Evolutionary conservation across 208 protist species (phyloP).

Genomic region (Trypanosoma scelopori): DNA sequence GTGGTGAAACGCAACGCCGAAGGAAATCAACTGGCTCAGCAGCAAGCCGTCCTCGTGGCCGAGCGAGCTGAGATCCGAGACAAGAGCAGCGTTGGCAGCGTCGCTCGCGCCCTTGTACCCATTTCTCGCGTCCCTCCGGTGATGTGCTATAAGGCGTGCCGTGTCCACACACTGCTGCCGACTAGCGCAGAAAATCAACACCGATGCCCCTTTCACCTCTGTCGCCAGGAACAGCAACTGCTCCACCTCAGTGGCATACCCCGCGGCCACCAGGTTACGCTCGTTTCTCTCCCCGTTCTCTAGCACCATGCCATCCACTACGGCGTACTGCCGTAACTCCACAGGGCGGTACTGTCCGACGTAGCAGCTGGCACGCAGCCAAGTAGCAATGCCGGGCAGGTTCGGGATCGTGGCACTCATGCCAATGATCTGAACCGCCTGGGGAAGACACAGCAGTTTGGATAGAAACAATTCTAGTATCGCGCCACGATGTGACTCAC

Average conservation of each 20-base stretch:
- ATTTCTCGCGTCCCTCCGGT: conserved; percentile 22
- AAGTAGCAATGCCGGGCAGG: conserved; percentile 65
- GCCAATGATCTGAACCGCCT: conserved; percentile 81
- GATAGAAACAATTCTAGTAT: conserved; percentile 87
- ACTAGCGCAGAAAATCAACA: conserved; percentile 87
- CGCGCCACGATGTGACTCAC: conserved; percentile 76
- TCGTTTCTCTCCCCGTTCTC: conserved; percentile 40
- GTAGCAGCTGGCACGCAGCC: conserved; percentile 80
- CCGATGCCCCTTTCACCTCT: conserved; percentile 56
- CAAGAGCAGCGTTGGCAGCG: conserved; percentile 28
- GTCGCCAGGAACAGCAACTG: conserved; percentile 63
- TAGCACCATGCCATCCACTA: conserved; percentile 60
- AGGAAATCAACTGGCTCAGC: conserved; percentile 55
- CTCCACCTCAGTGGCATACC: conserved; percentile 31
- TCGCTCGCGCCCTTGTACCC: conserved; percentile 1
- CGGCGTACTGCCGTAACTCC: conserved; percentile 69
- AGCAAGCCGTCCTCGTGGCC: conserved; percentile 32
- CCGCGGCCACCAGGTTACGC: conserved; percentile 39
- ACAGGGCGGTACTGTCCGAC: conserved; percentile 75
- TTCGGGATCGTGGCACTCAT: conserved; percentile 95
- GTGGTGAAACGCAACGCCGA: conserved; percentile 90
- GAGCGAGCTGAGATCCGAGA: conserved; percentile 45
- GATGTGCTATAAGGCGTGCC: conserved; percentile 52
- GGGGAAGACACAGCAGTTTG: conserved; percentile 70
- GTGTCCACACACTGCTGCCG: conserved; percentile 77